These are phyloP conservation scores for Tuber calosporum DNA, from an alignment of 495 filamentous ascomycete species.

Conservation along the genomic window DNA sequence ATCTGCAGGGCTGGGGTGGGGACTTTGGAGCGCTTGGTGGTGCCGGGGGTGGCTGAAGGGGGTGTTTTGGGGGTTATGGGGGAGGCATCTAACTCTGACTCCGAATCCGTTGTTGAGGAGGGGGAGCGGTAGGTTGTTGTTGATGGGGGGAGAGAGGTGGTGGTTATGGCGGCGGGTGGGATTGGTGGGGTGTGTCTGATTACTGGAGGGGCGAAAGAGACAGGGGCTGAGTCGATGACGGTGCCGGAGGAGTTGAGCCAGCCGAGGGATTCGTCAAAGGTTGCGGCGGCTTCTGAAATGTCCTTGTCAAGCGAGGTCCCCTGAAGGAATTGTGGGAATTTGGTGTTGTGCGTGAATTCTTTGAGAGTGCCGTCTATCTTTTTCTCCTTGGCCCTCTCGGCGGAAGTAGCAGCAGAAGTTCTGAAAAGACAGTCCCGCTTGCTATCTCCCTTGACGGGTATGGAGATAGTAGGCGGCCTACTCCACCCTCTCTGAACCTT, in stretches of 20 bases:
- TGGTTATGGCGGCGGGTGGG: slow-evolving; percentile 14
- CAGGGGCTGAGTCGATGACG: background rate
- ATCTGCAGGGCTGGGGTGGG: slow-evolving; percentile 25
- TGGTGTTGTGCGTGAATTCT: slow-evolving; percentile 68
- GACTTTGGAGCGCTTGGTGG: slow-evolving; percentile 33
- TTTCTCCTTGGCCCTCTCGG: slow-evolving; percentile 49
- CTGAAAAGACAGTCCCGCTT: slow-evolving; percentile 36
- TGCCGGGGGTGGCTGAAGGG: slow-evolving; percentile 33
- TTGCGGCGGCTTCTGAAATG: slow-evolving; percentile 32
- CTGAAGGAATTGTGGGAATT: slow-evolving; percentile 71
- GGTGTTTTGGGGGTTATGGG: slow-evolving; percentile 27
- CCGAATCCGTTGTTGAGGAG: slow-evolving; percentile 22
- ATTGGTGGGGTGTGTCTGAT: slow-evolving; percentile 10
- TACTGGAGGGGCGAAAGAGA: background rate
- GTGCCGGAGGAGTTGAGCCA: background rate
- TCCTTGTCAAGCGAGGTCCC: slow-evolving; percentile 39
- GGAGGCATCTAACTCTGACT: slow-evolving; percentile 22
- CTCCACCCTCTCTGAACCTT: slow-evolving; percentile 91
- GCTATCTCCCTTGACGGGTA: slow-evolving; percentile 45
- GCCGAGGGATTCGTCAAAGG: slow-evolving; percentile 6
- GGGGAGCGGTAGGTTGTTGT: slow-evolving; percentile 1
- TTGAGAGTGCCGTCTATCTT: slow-evolving; percentile 64
- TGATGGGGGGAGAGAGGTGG: slow-evolving; percentile 23
- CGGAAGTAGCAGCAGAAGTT: slow-evolving; percentile 13
- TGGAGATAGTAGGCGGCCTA: slow-evolving; percentile 46